These are phyloP conservation scores for Termitomyces sp. DNA, from an alignment of 768 basidiomycete genomes.

Conservation along the genomic window DNA sequence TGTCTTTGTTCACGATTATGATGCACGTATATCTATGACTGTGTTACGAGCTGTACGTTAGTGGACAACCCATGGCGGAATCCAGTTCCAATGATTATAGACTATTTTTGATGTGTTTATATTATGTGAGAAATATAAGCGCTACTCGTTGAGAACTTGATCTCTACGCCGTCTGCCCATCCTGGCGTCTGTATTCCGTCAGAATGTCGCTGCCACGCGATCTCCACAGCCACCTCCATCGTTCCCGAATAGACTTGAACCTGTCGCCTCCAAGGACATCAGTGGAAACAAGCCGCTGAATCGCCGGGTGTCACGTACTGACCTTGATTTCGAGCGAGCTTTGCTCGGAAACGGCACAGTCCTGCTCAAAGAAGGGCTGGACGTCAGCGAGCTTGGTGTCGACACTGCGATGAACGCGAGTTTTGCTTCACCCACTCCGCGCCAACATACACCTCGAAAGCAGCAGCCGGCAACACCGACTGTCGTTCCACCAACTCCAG, in stretches of 20 bases:
- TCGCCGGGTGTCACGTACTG: conserved; percentile 64
- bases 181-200: conserved; percentile 65
- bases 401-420: conserved; percentile 34
- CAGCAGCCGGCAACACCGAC: conserved; percentile 53
- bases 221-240: conserved; percentile 33
- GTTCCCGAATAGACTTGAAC: conserved; percentile 47
- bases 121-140: conserved; percentile 8
- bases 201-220: conserved; percentile 38
- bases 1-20: conserved; percentile 5
- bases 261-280: conserved; percentile 49
- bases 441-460: conserved; percentile 27
- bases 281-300: conserved; percentile 29
- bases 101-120: conserved; percentile 10
- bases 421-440: conserved; percentile 35
- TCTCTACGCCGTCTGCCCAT: conserved; percentile 26
- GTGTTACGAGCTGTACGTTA: conserved; percentile 9
- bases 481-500: conserved; percentile 66
- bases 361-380: conserved; percentile 61
- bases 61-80: conserved; percentile 7
- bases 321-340: conserved; percentile 80
- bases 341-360: conserved; percentile 64
- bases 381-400: conserved; percentile 60
- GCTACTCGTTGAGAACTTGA: neutral
- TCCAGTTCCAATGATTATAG: conserved; percentile 4
- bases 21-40: neutral